Percentiles rank a stretch among this genome's conserved stretches.
Evolutionary conservation across 2,329 filamentous ascomycete genomes (phyloP).

Genomic region (Periconia sp.): DNA sequence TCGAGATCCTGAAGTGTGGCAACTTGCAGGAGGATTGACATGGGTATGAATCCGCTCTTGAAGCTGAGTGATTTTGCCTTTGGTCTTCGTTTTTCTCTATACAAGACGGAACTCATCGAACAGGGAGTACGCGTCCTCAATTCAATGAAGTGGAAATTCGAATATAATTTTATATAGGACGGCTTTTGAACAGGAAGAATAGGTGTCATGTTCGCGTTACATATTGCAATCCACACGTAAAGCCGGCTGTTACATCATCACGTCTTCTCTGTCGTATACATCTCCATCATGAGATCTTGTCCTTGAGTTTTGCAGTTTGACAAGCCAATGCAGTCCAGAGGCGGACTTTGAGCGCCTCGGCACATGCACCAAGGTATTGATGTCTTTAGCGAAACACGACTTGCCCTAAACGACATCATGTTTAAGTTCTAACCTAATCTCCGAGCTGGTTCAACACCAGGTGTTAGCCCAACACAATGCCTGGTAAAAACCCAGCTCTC

Average conservation of each 20-base stretch:
- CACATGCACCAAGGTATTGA: background rate
- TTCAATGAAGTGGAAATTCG: conserved; percentile 6
- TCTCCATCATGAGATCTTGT: background rate
- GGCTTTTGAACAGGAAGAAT: background rate
- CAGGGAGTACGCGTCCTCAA: conserved; percentile 27
- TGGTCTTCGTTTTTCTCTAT: background rate
- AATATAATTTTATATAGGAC: background rate
- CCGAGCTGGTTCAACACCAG: conserved; percentile 13
- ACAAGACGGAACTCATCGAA: background rate
- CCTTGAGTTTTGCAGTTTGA: background rate
- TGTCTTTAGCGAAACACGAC: background rate
- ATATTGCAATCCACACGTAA: background rate
- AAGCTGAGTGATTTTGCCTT: background rate
- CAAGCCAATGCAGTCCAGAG: background rate
- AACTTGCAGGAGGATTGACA: conserved; percentile 10
- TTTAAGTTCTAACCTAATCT: conserved; percentile 23
- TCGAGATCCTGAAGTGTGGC: conserved; percentile 13
- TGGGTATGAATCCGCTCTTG: conserved; percentile 5
- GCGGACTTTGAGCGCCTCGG: background rate
- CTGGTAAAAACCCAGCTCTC: conserved; percentile 11
- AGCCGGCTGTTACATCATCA: background rate
- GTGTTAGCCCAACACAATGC: conserved; percentile 6
- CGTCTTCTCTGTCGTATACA: background rate
- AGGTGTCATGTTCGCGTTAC: background rate
- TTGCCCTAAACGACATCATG: conserved; percentile 2